These are phyloP conservation scores for Kluyveromyces lactis DNA, from an alignment of 805 yeast genomes.

Conservation along the genomic window DNA sequence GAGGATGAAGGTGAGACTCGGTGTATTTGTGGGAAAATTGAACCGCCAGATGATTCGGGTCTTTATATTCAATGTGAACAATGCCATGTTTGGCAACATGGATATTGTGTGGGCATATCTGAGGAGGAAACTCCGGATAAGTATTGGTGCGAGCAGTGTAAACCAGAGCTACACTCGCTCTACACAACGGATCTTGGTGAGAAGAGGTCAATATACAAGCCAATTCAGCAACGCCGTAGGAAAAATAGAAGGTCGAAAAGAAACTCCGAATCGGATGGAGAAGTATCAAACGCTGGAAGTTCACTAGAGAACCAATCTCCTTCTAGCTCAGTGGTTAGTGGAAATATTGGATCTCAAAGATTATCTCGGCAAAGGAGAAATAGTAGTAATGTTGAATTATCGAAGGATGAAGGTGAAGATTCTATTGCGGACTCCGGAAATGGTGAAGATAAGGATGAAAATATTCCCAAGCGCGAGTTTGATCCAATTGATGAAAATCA, in stretches of 20 bases:
- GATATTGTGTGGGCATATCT: conserved; percentile 82
- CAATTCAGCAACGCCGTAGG: conserved; percentile 31
- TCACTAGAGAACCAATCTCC: neutral
- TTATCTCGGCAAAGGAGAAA: conserved; percentile 12
- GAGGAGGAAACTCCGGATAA: conserved; percentile 77
- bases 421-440: conserved; percentile 3
- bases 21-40: conserved; percentile 37
- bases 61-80: conserved; percentile 78
- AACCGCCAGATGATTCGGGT: conserved; percentile 45
- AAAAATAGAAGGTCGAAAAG: conserved; percentile 21
- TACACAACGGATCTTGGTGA: conserved; percentile 22
- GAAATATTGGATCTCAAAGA: conserved; percentile 3
- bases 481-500: conserved; percentile 17
- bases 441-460: conserved; percentile 4
- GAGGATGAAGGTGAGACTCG: conserved; percentile 39
- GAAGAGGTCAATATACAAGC: conserved; percentile 29
- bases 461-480: conserved; percentile 4
- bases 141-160: conserved; percentile 90
- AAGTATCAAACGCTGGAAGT: conserved; percentile 5
- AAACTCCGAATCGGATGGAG: conserved; percentile 4
- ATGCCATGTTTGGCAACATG: conserved; percentile 97
- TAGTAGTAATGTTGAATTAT: conserved; percentile 17
- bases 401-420: conserved; percentile 6
- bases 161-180: conserved; percentile 65
- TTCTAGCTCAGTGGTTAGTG: conserved; percentile 3